Evolutionary conservation across 1,284 basidiomycete genomes (phyloP), one percentile per base, ranked within the genome.

Genomic region (Rhizoctonia solani): DNA sequence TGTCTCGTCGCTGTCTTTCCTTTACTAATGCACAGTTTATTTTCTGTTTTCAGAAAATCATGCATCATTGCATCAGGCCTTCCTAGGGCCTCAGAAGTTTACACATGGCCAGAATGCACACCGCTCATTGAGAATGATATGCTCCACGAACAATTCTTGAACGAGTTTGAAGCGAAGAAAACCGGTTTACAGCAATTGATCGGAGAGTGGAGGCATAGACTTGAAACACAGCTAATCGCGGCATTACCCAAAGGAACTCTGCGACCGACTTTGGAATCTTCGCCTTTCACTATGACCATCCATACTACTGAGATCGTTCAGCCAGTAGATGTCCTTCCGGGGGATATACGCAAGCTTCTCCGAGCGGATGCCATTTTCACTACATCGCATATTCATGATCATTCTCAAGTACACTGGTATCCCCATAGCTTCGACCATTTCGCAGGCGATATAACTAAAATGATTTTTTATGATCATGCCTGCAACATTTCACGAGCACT

Each of bases 331-430:
- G 52, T 8, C 41, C 61, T 66, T 19, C 27, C 61, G 4, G 16
- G 16, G 6, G 29, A 54, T n/a, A 11, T 46, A 11, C 61, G 30
- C 9, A 50, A 41, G 9, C 50, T 66, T n/a, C 37, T 66, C 3
- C 61, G 61, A 30, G 61, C 61, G 11, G 61, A 66, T 34, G 14
- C 50, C n/a, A 34, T 37, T 13, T 66, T 66, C 41, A 32, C 21
- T 25, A 16, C 25, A 9, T 16, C 37, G 37, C 37, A 39, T 39
- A n/a, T n/a, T n/a, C n/a, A n/a, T n/a, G 6, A 32, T 14, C 19
- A 3, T 4, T 23, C 13, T 39, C 16, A 8, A 6, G 5, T 29
- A 1, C 4, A 23, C 14, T 66, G 30, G 19, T 66, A 66, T 19
- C 50, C 61, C 9, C 50, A 66, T 41, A 41, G 41, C 52, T 66